A percentile compares a stretch with the other conserved stretches of the same genome.
phyloP scores from a whole-genome alignment of 2,329 filamentous ascomycete species.

The Phyllosticta citriasiana region DNA sequence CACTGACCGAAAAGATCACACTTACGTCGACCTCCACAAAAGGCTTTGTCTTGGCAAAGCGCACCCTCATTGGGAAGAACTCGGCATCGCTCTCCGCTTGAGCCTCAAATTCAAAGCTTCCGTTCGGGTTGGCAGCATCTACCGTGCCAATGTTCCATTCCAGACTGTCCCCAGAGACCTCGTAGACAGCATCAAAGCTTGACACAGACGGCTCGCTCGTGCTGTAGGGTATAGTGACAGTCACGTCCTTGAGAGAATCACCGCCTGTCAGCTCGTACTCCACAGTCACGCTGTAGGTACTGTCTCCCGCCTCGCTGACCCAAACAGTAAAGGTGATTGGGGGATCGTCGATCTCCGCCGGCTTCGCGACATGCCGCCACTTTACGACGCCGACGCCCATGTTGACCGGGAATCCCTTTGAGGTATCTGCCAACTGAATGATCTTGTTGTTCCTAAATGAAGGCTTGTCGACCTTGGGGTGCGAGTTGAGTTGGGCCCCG shows the following conservation, averaged over 20 bases:
- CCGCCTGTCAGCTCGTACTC: conserved; percentile 88
- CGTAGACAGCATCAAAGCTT: conserved; percentile 89
- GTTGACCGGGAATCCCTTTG: conserved; percentile 87
- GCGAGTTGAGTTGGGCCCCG: conserved; percentile 84
- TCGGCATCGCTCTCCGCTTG: conserved; percentile 79
- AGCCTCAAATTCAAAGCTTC: conserved; percentile 92
- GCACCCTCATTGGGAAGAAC: conserved; percentile 95
- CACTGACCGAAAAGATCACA: conserved; percentile 16
- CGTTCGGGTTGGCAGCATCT: conserved; percentile 69
- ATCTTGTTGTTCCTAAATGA: conserved; percentile 72
- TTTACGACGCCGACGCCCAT: conserved; percentile 86
- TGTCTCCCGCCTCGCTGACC: conserved; percentile 78
- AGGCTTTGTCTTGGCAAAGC: conserved; percentile 75
- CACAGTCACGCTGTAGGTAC: conserved; percentile 80
- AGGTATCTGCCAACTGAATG: conserved; percentile 82
- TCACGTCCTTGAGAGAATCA: conserved; percentile 71
- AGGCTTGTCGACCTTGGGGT: conserved; percentile 89
- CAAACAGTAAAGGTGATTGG: conserved; percentile 96
- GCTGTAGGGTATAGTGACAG: conserved; percentile 77
- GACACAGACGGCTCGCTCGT: conserved; percentile 79
- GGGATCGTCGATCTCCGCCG: conserved; percentile 68
- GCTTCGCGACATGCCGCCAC: conserved; percentile 79
- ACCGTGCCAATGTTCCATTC: conserved; percentile 90
- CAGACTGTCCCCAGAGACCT: conserved; percentile 82
- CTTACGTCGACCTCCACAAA: conserved; percentile 92